A percentile compares a stretch with the other conserved stretches of the same genome.
Conservation (phyloP, 2,329 filamentous ascomycete species). For the Eutypa lata region DNA sequence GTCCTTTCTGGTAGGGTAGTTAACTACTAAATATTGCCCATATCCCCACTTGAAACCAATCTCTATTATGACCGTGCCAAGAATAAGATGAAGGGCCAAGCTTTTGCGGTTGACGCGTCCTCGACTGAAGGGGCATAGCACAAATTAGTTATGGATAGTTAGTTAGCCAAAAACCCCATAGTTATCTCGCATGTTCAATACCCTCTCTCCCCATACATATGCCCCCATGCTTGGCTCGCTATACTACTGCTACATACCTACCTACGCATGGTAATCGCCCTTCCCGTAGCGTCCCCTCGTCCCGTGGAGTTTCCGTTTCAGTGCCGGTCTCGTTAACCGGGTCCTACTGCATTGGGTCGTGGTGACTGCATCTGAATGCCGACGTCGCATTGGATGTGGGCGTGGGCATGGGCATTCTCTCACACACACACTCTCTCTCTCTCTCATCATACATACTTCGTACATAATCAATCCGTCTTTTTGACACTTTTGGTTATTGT, state of each 20-base stretch:
- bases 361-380: neutral
- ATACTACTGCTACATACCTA: too few relatives aligned
- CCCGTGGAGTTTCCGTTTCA: neutral
- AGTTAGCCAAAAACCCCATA: too few relatives aligned
- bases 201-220: neutral
- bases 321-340: neutral
- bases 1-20: too few relatives aligned
- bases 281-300: neutral
- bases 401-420: neutral
- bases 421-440: too few relatives aligned
- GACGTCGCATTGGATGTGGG: neutral
- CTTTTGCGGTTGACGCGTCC: slow-evolving; percentile 1
- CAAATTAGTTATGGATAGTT: neutral
- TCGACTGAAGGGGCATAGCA: neutral
- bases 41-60: neutral
- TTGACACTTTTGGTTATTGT: too few relatives aligned
- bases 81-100: neutral
- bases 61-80: neutral
- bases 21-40: neutral
- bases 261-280: neutral
- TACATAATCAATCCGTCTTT: too few relatives aligned
- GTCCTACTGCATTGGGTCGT: neutral
- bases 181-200: neutral
- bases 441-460: too few relatives aligned
- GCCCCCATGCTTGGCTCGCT: too few relatives aligned